Evolutionary conservation across 768 basidiomycete species (phyloP).

Genomic region (Phylloporus sp.): DNA sequence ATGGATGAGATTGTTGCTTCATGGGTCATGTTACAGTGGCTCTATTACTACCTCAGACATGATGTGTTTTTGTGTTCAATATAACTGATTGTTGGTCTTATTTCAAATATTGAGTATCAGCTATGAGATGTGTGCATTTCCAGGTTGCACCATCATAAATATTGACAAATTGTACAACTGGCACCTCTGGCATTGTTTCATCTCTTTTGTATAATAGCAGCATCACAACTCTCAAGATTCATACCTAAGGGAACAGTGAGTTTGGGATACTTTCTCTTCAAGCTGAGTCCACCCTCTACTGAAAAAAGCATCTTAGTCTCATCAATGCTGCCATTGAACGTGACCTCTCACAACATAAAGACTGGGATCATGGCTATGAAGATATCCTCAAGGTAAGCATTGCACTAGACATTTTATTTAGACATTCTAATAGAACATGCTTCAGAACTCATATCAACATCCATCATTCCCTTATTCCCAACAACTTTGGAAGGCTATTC

Average conservation of each 20-base stretch:
- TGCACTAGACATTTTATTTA: not conserved
- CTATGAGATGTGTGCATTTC: no score
- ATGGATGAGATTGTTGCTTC: no score
- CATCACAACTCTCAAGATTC: constrained; percentile 51
- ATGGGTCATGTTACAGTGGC: no score
- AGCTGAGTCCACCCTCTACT: constrained; percentile 51
- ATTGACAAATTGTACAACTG: no score
- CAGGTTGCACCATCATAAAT: no score
- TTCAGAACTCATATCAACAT: constrained; percentile 69
- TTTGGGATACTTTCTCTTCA: constrained; percentile 35
- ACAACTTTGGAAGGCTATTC: constrained; percentile 66
- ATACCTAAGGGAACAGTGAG: constrained; percentile 43
- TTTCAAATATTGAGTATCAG: no score
- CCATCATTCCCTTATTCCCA: constrained; percentile 53
- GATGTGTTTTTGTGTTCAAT: no score
- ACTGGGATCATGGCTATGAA: constrained; percentile 80
- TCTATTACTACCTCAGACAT: no score
- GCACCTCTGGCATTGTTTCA: constrained; percentile 1
- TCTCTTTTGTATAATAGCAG: constrained; percentile 32
- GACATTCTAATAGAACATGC: constrained; percentile 1
- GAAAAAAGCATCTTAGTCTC: constrained; percentile 58
- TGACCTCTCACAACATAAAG: constrained; percentile 61
- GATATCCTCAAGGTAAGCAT: constrained; percentile 74
- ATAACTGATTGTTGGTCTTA: no score
- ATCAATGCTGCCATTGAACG: constrained; percentile 57